Conservation (phyloP, 2,329 filamentous ascomycete species). For the Phialemoniopsis sp. region DNA sequence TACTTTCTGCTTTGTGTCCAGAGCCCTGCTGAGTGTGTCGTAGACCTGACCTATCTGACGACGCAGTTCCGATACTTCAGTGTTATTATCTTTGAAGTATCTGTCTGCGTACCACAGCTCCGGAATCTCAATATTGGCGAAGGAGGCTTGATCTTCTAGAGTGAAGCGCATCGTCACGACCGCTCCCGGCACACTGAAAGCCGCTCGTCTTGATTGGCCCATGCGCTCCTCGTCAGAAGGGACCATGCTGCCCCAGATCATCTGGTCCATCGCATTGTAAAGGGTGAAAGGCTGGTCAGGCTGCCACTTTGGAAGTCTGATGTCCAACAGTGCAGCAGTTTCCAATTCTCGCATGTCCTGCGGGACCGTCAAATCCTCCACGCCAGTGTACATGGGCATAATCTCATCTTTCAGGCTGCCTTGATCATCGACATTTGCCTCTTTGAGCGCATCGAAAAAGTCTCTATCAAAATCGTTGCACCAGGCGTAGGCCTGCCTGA, state of each 20-base stretch:
- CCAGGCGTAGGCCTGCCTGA: conserved; percentile 20
- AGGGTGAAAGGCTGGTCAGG: neutral
- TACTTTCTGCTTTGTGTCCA: conserved; percentile 2
- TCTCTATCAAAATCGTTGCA: conserved; percentile 29
- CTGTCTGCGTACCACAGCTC: conserved; percentile 16
- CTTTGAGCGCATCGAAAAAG: conserved; percentile 31
- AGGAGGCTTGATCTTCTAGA: conserved; percentile 4
- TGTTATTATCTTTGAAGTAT: conserved; percentile 13
- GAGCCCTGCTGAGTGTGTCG: conserved; percentile 7
- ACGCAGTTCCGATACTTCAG: conserved; percentile 10
- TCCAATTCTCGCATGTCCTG: too few species aligned
- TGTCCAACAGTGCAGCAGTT: neutral
- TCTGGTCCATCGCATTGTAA: too few species aligned
- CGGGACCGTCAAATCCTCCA: too few species aligned
- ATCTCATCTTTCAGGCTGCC: too few species aligned
- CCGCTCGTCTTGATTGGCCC: conserved; percentile 2
- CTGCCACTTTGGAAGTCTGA: conserved; percentile 1
- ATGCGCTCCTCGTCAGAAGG: too few species aligned
- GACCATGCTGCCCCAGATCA: too few species aligned
- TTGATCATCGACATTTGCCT: too few species aligned
- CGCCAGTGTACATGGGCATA: too few species aligned
- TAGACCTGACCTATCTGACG: conserved; percentile 8
- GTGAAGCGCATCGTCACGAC: conserved; percentile 13
- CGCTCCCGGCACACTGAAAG: conserved; percentile 5
- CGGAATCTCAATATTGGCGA: conserved; percentile 13